Conservation (phyloP, 2,329 filamentous ascomycete species). For the Fusarium cyanostomum region DNA sequence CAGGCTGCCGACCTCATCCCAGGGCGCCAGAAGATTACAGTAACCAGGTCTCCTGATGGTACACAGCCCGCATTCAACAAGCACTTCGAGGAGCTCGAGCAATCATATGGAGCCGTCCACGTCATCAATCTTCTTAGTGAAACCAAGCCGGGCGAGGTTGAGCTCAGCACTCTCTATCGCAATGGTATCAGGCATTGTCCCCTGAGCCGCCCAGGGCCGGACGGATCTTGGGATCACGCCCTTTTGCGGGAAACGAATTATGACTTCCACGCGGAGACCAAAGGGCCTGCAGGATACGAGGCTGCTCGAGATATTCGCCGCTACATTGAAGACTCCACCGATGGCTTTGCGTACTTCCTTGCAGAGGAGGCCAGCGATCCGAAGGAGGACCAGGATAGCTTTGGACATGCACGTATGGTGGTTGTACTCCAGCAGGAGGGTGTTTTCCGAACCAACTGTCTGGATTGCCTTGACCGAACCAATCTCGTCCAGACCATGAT, state of each 20-base stretch:
- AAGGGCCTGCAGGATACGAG: conserved; percentile 86
- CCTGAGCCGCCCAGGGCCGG: conserved; percentile 68
- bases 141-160: conserved; percentile 84
- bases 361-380: conserved; percentile 74
- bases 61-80: conserved; percentile 95
- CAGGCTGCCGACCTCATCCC: conserved; percentile 88
- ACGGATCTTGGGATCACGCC: conserved; percentile 71
- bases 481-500: conserved; percentile 97
- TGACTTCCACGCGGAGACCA: conserved; percentile 96
- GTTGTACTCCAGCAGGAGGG: conserved; percentile 91
- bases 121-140: conserved; percentile 94
- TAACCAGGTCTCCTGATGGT: conserved; percentile 88
- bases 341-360: conserved; percentile 92
- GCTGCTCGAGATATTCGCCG: conserved; percentile 85
- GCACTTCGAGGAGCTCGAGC: conserved; percentile 88
- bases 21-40: conserved; percentile 91
- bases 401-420: conserved; percentile 58
- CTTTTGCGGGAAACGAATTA: conserved; percentile 86
- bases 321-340: conserved; percentile 80
- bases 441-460: conserved; percentile 94
- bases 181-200: conserved; percentile 79
- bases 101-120: conserved; percentile 89
- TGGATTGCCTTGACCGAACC: conserved; percentile 95
- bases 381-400: conserved; percentile 52
- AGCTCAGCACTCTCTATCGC: conserved; percentile 82